phyloP scores from a whole-genome alignment of 1,284 basidiomycete genomes.

The Albatrellus sp. region DNA sequence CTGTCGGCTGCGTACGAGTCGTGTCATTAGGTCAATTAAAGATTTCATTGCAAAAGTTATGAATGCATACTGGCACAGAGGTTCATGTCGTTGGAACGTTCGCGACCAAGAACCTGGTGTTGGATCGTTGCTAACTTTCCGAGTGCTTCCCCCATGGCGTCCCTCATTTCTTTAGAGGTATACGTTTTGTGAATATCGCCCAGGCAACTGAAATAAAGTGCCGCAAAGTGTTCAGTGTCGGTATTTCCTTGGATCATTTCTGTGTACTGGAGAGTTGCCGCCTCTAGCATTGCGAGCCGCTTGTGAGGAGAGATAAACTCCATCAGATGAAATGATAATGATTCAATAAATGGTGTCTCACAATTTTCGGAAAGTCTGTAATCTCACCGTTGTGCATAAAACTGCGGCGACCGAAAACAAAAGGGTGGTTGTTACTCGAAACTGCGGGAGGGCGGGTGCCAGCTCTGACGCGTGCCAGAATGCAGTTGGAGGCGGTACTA shows the following conservation, averaged over 20 bases:
- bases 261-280: conserved; percentile 16
- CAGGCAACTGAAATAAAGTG: conserved; percentile 23
- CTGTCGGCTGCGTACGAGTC: conserved; percentile 18
- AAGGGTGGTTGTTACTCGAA: conserved; percentile 26
- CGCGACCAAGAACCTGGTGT: conserved; percentile 9
- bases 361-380: conserved; percentile 19
- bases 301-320: neutral
- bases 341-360: conserved; percentile 7
- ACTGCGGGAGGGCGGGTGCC: conserved; percentile 19
- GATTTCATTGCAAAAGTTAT: neutral
- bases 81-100: conserved; percentile 19
- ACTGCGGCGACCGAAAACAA: conserved; percentile 22
- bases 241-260: conserved; percentile 22
- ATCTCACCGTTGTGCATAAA: conserved; percentile 28
- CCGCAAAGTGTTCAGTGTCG: conserved; percentile 26
- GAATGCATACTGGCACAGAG: conserved; percentile 11
- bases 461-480: conserved; percentile 26
- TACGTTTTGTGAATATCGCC: conserved; percentile 15
- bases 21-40: neutral
- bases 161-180: conserved; percentile 18
- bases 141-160: conserved; percentile 19
- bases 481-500: conserved; percentile 17
- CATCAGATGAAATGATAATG: neutral
- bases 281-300: neutral
- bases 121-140: conserved; percentile 16